Conservation (phyloP, 2,329 filamentous ascomycete species). For the Lecanicillium sp. region DNA sequence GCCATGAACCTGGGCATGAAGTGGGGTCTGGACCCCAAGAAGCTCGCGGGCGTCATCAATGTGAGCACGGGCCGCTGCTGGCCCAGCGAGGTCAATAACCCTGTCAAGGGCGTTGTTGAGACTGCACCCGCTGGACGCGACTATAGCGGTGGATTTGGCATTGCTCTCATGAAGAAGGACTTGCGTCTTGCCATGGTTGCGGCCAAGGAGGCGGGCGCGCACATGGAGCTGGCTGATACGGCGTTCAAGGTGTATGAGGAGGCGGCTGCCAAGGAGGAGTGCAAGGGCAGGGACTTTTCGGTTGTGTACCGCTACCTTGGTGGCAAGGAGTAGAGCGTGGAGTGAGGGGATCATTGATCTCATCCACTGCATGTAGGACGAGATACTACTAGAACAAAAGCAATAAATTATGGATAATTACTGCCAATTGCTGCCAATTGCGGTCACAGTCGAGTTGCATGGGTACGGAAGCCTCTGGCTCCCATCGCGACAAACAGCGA, state of each 20-base stretch:
- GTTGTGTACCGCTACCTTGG: slow-evolving; percentile 70
- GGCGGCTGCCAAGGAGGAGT: slow-evolving; percentile 52
- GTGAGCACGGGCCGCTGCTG: slow-evolving; percentile 91
- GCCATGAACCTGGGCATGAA: slow-evolving; percentile 58
- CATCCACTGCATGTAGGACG: too few relatives aligned
- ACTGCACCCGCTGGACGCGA: slow-evolving; percentile 67
- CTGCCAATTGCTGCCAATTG: too few relatives aligned
- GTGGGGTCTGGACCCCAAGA: slow-evolving; percentile 52
- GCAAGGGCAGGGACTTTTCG: slow-evolving; percentile 69
- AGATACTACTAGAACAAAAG: too few relatives aligned
- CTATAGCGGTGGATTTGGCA: slow-evolving; percentile 71
- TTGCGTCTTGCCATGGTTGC: slow-evolving; percentile 65
- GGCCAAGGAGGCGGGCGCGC: slow-evolving; percentile 58
- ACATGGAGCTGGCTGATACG: slow-evolving; percentile 54
- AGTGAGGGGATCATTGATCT: too few relatives aligned
- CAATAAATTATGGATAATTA: too few relatives aligned
- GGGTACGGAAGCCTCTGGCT: too few relatives aligned
- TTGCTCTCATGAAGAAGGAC: slow-evolving; percentile 76
- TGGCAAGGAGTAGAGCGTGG: slow-evolving; percentile 33
- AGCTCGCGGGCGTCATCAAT: slow-evolving; percentile 81
- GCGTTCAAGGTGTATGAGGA: slow-evolving; percentile 61
- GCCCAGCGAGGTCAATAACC: slow-evolving; percentile 94
- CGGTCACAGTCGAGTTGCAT: too few relatives aligned
- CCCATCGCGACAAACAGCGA: too few relatives aligned
- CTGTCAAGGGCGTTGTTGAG: slow-evolving; percentile 76